Conservation (phyloP, 2,329 filamentous ascomycete species). For the Fusarium sp. region DNA sequence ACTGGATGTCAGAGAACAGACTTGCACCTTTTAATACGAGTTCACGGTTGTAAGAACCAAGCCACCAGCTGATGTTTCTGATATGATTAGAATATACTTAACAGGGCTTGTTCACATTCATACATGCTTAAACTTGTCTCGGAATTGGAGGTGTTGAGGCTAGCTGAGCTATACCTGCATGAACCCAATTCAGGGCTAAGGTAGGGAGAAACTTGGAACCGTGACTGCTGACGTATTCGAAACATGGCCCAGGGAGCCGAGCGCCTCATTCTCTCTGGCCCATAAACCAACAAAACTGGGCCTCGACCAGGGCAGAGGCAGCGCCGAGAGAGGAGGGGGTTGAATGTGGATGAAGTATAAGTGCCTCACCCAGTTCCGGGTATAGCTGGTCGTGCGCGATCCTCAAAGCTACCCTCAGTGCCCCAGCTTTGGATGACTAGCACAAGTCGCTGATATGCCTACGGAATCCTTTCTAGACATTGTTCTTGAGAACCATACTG, state of each 20-base stretch:
- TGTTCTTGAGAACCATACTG: constrained; percentile 76
- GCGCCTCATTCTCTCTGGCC: constrained; percentile 10
- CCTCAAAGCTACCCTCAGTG: neutral
- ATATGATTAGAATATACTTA: neutral
- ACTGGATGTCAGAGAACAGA: neutral
- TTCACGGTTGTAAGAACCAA: neutral
- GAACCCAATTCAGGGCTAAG: neutral
- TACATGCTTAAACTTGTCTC: neutral
- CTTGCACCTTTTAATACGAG: neutral
- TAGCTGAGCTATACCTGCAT: neutral
- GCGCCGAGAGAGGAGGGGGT: constrained; percentile 15
- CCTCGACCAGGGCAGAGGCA: constrained; percentile 33
- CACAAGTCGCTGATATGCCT: constrained; percentile 24
- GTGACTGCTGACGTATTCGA: constrained; percentile 29
- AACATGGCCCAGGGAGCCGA: constrained; percentile 10
- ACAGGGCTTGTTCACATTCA: neutral
- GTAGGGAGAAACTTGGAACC: constrained; percentile 24
- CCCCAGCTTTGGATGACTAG: constrained; percentile 2
- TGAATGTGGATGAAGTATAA: constrained; percentile 15
- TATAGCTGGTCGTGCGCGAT: too few relatives aligned
- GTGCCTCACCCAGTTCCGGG: too few relatives aligned
- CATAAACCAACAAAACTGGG: constrained; percentile 36
- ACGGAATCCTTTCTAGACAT: constrained; percentile 66
- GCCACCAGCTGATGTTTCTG: neutral
- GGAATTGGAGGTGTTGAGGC: neutral